Base-by-base conservation (phyloP, 352 stramenopile genomes). In the Plasmopara halstedii region DNA sequence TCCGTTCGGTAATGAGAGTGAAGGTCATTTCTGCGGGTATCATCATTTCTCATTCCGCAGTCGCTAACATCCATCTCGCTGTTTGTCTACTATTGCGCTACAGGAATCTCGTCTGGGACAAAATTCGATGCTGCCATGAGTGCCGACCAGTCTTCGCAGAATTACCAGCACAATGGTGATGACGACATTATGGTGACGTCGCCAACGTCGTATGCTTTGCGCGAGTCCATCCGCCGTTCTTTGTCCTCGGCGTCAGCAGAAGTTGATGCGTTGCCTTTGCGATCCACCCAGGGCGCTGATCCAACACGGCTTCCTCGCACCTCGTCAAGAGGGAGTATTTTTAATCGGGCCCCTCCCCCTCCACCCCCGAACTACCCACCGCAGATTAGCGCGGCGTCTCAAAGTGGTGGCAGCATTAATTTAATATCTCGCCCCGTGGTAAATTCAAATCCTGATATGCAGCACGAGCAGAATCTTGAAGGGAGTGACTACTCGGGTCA, bases 161-260 rank as follows among this genome's bases (percentile, higher is more conserved):
- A 60, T 25, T 55, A 57, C 41, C 47, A 70, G 38, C 64, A 67
- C 32, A 60, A 66, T 35, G 67, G 57, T 32, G 67, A 68, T 15
- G 68, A 87, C 8, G 73, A 88, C 47, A 85, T 91, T 48, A 51
- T 68, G n/a, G 79, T 91, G 51, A 91, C 79, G 50, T 91, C 79
- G 37, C 79, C 79, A 39, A 88, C 76, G 38, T 88, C 76, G 37
- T 86, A 87, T 36, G 68, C 73, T 31, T 62, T 76, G 53, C 76
- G 79, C 54, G 77, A 88, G 57, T 91, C 79, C 14, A 73, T 91
- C 46, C 79, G 74, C 15, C 79, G 73, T 27, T 88, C 77, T 35
- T 88, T 70, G 41, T 90, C 76, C 22, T 64, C 67, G 20, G 58
- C 68, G 17, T 82, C 68, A 7, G 56, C 63, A 13, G 58, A 70